Evolutionary conservation across 257 asterid genomes (phyloP), one percentile per base, ranked within the genome.

Genomic region (Leptodermis oblonga): DNA sequence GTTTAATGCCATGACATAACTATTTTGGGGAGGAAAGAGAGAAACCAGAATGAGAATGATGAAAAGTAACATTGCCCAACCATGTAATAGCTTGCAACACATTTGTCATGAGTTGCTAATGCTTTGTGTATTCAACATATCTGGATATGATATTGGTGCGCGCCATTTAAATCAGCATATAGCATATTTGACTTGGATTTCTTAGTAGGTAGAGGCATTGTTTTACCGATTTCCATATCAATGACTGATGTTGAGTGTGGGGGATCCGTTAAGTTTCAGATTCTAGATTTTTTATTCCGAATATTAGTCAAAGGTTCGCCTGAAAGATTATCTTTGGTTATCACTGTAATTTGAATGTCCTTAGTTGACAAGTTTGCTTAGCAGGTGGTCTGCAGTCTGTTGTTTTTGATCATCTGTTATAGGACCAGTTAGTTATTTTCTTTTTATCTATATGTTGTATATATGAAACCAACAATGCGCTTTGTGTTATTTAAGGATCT

Each of bases 401-500:
- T 33, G 3, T 17, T 41, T 64, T 26, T 60, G 30, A 4, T 31
- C 34, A 1, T 34, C 43, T 22, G 43, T 28, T 30, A 1, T 13
- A 14, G 48, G 62, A 36, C 41, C 11, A 25, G 26, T 1, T 52
- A 42, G 42, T 0, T 11, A 46, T 20, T 18, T n/a, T 48, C 31
- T 43, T 8, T 69, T 66, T 30, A 5, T 58, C 2, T 36, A 5
- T 12, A 20, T 25, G 33, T 69, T 0, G 26, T 20, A 61, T 17
- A 20, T 12, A 43, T 33, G 36, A 48, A 37, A 45, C 6, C 59
- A 31, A 49, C 51, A 14, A 1, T 26, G 1, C 48, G 48, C 10
- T 41, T 63, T 46, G 22, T 33, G 62, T 17, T 55, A n/a, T 33
- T 70, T 37, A 59, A 82, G 86, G 86, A 78, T 33, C 81, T 82